Evolutionary conservation across 2,329 filamentous ascomycete species (phyloP), one percentile per base, ranked within the genome.

Genomic region (Verticillium klebahnii): DNA sequence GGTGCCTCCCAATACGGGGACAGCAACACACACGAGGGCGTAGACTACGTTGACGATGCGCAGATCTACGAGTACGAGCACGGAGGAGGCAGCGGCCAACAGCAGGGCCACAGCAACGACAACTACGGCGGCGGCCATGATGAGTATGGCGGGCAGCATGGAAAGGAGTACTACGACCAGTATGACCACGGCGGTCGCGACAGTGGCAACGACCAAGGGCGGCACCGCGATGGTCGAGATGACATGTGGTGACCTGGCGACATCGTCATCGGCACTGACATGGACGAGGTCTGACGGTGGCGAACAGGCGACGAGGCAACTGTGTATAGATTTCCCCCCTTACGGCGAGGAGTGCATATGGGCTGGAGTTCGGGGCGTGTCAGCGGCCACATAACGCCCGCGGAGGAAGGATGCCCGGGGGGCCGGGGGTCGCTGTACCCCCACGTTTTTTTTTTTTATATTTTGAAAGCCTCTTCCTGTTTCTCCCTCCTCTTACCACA

Each of bases 61-160:
- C 80, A 82, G 64, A 81, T 82, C 45, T 83, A 83, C 65, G 80
- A 83, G 68, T 81, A 83, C 64, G 80, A 81, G 61, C 80, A 82
- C 62, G 75, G 75, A 62, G 76, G 73, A 55, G 77, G 80, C 55
- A 68, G 73, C 52, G 64, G 66, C 8, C 68, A 73, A 55, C 70
- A 56, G 54, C 58, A 71, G 45, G 69, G 67, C 61, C 78, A 75
- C 61, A 74, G 73, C 64, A 76, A 79, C 34, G 78, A 75, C 62
- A 75, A 73, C 63, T 76, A 78, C 63, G 73, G 78, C 37, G 45
- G 34, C 14, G 72, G 70, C 58, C 68, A 71, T 45, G 76, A 78
- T 57, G 71, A 69, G 60, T 77, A 78, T 59, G 71, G 73, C 23
- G 50, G 58, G 55, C 75, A 77, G 57, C 73, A 74, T 59, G 67